Conservation (phyloP, 805 yeast genomes). For the Pichia sporocuriosa region DNA sequence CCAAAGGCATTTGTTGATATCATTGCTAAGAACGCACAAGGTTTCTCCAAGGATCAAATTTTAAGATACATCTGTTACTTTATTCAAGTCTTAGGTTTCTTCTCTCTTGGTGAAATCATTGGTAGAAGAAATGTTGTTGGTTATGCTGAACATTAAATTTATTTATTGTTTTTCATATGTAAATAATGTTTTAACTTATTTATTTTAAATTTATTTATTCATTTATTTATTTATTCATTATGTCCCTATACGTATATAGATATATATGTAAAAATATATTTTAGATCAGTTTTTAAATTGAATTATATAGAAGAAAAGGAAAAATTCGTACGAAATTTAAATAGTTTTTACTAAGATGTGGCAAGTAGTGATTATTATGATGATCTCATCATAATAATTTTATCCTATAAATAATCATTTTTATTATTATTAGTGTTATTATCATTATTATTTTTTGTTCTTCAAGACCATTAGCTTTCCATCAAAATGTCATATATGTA, state of each 20-base stretch:
- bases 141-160: constrained; percentile 35
- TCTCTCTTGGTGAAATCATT: constrained; percentile 89
- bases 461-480: no score
- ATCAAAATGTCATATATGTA: not conserved
- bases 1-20: constrained; percentile 53
- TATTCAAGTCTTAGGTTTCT: constrained; percentile 83
- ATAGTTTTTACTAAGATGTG: no score
- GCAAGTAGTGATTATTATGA: no score
- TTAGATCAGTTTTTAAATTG: no score
- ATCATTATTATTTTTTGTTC: no score
- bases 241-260: not conserved
- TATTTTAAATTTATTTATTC: not conserved
- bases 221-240: not conserved
- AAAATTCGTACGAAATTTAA: no score
- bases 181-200: not conserved
- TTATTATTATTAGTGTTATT: no score
- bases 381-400: no score
- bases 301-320: no score
- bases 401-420: no score
- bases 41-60: constrained; percentile 44
- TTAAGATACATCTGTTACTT: constrained; percentile 67
- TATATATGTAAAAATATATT: not conserved
- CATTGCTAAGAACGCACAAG: constrained; percentile 37
- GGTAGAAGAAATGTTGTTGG: constrained; percentile 95
- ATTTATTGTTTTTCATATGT: not conserved